Evolutionary conservation across 2,329 filamentous ascomycete species (phyloP).

Genomic region (Byssothecium circinans): DNA sequence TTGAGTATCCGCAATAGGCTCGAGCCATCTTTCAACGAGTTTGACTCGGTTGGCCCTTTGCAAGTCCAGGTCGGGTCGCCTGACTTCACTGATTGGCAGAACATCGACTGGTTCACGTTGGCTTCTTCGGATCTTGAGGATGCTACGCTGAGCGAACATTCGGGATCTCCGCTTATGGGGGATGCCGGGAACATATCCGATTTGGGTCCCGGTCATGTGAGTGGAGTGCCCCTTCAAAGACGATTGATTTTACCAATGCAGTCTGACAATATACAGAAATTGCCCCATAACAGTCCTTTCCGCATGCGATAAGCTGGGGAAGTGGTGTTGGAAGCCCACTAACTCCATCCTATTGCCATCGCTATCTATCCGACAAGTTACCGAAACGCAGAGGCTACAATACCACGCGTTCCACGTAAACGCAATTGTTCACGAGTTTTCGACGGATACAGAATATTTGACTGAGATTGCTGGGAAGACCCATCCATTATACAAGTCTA

Average conservation of each 20-base stretch:
- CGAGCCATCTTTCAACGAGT: conserved; percentile 26
- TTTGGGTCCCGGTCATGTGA: conserved; percentile 19
- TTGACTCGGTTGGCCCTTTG: conserved; percentile 30
- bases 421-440: too few relatives aligned
- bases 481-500: too few relatives aligned
- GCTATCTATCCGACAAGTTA: too few relatives aligned
- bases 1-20: conserved; percentile 33
- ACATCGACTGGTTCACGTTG: conserved; percentile 32
- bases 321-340: too few relatives aligned
- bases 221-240: conserved; percentile 9
- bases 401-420: too few relatives aligned
- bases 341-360: too few relatives aligned
- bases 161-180: not conserved
- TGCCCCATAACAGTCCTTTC: conserved; percentile 18
- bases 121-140: conserved; percentile 8
- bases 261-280: conserved; percentile 25
- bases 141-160: conserved; percentile 1
- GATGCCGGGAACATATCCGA: conserved; percentile 19
- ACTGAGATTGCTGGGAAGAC: too few relatives aligned
- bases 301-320: conserved; percentile 16
- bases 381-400: too few relatives aligned
- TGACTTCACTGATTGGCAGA: conserved; percentile 36
- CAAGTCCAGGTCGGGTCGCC: conserved; percentile 32
- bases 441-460: too few relatives aligned
- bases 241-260: conserved; percentile 12